These are phyloP conservation scores for Ascochyta koolunga DNA, from an alignment of 2,329 filamentous ascomycete genomes.

Conservation along the genomic window DNA sequence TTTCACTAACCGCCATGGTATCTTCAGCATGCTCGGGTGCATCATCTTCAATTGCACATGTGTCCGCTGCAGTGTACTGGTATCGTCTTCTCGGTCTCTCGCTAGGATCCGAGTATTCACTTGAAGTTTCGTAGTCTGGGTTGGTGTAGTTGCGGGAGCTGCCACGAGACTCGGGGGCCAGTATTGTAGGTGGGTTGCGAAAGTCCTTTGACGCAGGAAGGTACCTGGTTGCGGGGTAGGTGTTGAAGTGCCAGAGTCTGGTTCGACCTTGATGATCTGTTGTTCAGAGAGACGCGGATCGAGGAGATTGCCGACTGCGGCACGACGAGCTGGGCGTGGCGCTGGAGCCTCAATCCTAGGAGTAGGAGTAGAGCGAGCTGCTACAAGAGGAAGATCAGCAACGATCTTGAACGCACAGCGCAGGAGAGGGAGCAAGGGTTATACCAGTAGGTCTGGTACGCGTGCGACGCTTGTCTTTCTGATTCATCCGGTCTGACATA, in stretches of 20 bases:
- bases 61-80: conserved; percentile 31
- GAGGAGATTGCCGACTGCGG: conserved; percentile 34
- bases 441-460: conserved; percentile 43
- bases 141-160: conserved; percentile 47
- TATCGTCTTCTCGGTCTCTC: conserved; percentile 31
- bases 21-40: conserved; percentile 27
- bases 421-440: conserved; percentile 14
- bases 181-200: conserved; percentile 46
- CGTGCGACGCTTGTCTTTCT: conserved; percentile 73
- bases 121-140: conserved; percentile 46
- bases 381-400: conserved; percentile 27
- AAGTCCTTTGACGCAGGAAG: conserved; percentile 39
- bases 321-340: conserved; percentile 31
- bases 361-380: conserved; percentile 32
- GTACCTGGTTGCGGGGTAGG: conserved; percentile 38
- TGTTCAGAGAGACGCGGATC: conserved; percentile 48
- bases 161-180: conserved; percentile 46
- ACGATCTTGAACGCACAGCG: background rate
- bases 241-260: conserved; percentile 32
- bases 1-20: conserved; percentile 43
- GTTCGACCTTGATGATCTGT: conserved; percentile 44
- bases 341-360: conserved; percentile 32
- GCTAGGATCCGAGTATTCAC: conserved; percentile 45
- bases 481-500: conserved; percentile 76
- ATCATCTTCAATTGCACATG: conserved; percentile 44